Base-by-base conservation (phyloP, 371 early-diverging fungal species). In the Capniomyces stellatus region DNA sequence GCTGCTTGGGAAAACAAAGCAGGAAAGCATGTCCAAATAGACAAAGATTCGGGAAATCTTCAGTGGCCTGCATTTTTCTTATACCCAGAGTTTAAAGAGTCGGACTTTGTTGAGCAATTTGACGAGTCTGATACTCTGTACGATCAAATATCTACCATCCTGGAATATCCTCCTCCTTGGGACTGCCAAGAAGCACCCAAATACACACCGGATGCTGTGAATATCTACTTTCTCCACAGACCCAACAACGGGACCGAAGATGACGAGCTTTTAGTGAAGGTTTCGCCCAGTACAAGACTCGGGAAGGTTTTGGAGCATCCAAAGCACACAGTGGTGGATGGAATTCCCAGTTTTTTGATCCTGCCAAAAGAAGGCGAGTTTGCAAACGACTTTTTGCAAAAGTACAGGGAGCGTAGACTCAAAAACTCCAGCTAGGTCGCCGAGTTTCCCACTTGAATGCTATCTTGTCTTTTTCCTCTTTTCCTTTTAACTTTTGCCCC, bases 61-160 rank as follows among this genome's bases (percentile, higher is more conserved):
- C 71, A 77, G 13, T 82, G 86, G 75, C 95, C 97, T 0, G 88
- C 87, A 1, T 75, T 89, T 53, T 88, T 97, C 56, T 64, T 94
- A 65, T 97, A 97, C 66, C 97, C 97, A 2, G 93, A 95, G 64
- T 74, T 80, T 63, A 81, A 82, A 56, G 83, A 95, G 60, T 84
- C 86, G 2, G 97, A 97, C 63, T 78, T 88, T 56, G 86, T 97
- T 49, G 77, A 82, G 55, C 69, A 74, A 23, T 91, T 89, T 59
- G 73, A 88, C 64, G 96, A 95, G 64, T 67, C 73, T 15, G 72
- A 76, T 55, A 77, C 89, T 21, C 85, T 97, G 57, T 57, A 68
- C 43, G 91, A 89, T 54, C 92, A 92, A 61, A 59, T 97, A 28
- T 74, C 77, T 40, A 67, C 79, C 41, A 87, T 97, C 67, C 85